These are phyloP conservation scores for Plasmodium vivax DNA, from an alignment of 169 alveolate species.

Conservation along the genomic window DNA sequence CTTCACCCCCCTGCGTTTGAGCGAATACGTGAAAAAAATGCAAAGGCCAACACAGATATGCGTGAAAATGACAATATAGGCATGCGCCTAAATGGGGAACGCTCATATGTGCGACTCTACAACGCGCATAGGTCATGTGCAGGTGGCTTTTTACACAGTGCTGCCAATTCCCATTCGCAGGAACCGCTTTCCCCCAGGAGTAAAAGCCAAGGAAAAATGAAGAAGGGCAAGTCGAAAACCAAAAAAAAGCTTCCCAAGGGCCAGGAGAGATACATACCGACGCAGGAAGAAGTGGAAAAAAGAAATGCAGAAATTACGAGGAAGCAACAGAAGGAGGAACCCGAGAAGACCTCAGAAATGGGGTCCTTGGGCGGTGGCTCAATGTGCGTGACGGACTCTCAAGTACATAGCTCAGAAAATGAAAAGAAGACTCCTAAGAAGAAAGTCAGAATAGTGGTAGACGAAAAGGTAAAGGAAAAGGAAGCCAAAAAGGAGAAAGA, in stretches of 20 bases:
- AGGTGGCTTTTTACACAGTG: not conserved
- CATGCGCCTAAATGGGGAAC: not conserved
- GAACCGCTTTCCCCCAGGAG: not conserved
- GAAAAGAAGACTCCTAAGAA: not conserved
- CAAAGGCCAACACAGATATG: not conserved
- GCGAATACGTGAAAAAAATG: not conserved
- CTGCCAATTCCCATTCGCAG: not conserved
- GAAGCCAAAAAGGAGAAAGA: not conserved
- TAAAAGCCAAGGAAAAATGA: slow-evolving; percentile 9
- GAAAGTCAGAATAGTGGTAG: not conserved
- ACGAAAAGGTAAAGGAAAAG: not conserved
- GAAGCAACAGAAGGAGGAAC: slow-evolving; percentile 6
- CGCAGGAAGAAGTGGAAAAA: slow-evolving; percentile 68
- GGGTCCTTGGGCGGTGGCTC: slow-evolving; percentile 2
- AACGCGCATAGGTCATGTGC: not conserved
- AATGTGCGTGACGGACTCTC: not conserved
- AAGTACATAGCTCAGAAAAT: not conserved
- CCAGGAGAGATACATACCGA: slow-evolving; percentile 33
- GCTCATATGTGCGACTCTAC: not conserved
- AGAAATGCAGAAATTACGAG: slow-evolving; percentile 60
- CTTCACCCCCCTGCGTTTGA: not conserved
- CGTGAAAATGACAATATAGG: not conserved
- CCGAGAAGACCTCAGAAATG: not conserved
- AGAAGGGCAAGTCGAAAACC: slow-evolving; percentile 19
- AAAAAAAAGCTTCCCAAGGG: slow-evolving; percentile 62